Percentiles rank a stretch among this genome's conserved stretches.
phyloP scores from a whole-genome alignment of 352 stramenopile genomes.

The Phytophthora colocasiae region DNA sequence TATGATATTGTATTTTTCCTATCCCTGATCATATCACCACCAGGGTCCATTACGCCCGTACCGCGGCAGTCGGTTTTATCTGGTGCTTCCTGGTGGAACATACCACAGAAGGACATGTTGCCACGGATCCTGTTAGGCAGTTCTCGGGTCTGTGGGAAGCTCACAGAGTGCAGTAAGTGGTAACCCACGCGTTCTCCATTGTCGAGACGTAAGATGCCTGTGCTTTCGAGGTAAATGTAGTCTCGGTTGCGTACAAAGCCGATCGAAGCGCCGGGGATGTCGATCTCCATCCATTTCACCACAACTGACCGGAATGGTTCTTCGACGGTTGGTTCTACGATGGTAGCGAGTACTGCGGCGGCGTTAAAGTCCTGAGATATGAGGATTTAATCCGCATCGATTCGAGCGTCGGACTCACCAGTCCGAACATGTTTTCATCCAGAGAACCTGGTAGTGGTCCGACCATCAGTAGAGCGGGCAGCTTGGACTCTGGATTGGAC shows the following conservation, averaged over 20 bases:
- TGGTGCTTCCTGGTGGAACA: conserved; percentile 36
- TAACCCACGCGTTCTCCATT: conserved; percentile 35
- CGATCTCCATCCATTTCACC: conserved; percentile 51
- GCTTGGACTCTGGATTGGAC: conserved; percentile 23
- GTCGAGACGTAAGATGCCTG: conserved; percentile 26
- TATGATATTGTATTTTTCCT: no score
- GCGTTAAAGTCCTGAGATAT: conserved; percentile 41
- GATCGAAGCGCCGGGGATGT: conserved; percentile 23
- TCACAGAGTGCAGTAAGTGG: conserved; percentile 37
- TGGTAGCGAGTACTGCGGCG: conserved; percentile 49
- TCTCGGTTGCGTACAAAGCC: conserved; percentile 36
- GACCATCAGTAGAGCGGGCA: conserved; percentile 38
- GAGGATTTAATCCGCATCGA: conserved; percentile 43
- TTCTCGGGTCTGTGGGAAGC: conserved; percentile 35
- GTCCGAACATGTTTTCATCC: conserved; percentile 53
- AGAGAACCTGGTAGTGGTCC: conserved; percentile 37
- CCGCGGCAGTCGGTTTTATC: conserved; percentile 30
- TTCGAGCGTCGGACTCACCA: conserved; percentile 41
- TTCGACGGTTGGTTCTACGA: conserved; percentile 51
- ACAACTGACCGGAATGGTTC: conserved; percentile 49
- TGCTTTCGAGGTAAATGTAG: conserved; percentile 37
- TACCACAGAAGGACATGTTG: conserved; percentile 52
- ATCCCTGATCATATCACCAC: conserved; percentile 30
- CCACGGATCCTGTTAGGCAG: conserved; percentile 37
- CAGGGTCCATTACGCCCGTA: conserved; percentile 33